Conservation (phyloP, 306 rosid genomes). For the Pueraria montana region DNA sequence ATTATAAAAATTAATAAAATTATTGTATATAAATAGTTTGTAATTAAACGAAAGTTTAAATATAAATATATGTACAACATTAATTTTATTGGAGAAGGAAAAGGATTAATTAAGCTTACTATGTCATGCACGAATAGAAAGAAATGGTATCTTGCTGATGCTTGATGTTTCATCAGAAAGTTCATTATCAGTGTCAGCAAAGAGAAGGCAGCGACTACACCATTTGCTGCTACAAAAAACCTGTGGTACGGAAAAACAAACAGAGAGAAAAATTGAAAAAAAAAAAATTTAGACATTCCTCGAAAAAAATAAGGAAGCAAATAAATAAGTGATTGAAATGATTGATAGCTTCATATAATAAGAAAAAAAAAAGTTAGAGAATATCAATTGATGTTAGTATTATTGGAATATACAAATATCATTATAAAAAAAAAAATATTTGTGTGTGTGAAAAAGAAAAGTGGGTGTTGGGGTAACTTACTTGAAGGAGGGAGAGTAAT, state of each 20-base stretch:
- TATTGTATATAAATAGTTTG: too few species aligned
- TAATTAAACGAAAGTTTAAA: too few species aligned
- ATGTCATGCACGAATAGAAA: constrained; percentile 60
- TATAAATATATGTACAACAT: too few species aligned
- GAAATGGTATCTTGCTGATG: constrained; percentile 43
- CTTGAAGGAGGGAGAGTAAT: constrained; percentile 67
- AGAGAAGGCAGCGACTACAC: constrained; percentile 57
- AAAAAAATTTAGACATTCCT: too few species aligned
- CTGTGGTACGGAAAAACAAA: constrained; percentile 41
- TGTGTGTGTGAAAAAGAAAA: constrained; percentile 8
- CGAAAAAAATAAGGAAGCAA: too few species aligned
- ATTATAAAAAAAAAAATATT: background rate
- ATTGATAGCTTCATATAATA: too few species aligned
- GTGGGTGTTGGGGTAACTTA: constrained; percentile 44
- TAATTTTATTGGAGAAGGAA: background rate
- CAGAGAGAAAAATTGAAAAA: background rate
- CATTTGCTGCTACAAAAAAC: constrained; percentile 70
- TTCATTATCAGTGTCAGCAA: constrained; percentile 49
- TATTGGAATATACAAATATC: too few species aligned
- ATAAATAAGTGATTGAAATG: too few species aligned
- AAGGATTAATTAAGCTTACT: constrained; percentile 46
- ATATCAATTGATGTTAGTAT: too few species aligned
- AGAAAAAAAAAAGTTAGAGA: too few species aligned
- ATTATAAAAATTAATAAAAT: too few species aligned
- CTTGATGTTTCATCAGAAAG: constrained; percentile 44